These are phyloP conservation scores for Eugenia klotzschiana DNA, from an alignment of 441 rosid genomes.

Conservation along the genomic window DNA sequence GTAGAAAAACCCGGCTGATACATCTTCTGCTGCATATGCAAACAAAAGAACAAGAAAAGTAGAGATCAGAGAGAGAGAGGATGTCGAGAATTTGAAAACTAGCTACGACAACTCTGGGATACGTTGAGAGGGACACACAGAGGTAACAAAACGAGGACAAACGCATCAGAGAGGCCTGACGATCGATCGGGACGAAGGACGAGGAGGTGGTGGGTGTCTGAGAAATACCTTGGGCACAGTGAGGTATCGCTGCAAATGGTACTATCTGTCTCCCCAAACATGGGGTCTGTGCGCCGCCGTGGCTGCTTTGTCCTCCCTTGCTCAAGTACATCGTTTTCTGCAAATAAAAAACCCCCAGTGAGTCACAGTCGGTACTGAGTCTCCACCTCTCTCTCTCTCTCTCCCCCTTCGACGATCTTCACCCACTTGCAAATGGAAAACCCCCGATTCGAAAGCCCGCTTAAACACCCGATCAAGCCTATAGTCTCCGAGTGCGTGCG, in stretches of 20 bases:
- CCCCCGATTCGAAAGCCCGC: not conserved
- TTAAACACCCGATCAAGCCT: not conserved
- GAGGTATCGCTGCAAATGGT: not conserved
- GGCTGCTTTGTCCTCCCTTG: not conserved
- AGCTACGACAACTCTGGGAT: not conserved
- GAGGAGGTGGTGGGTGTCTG: not conserved
- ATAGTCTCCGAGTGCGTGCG: not conserved
- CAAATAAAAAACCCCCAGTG: not conserved
- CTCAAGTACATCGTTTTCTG: not conserved
- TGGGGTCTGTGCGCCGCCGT: not conserved
- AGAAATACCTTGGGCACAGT: not conserved
- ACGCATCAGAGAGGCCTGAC: not conserved
- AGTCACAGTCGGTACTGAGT: not conserved
- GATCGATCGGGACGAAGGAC: not conserved
- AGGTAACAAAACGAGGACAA: not conserved
- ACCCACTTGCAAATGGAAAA: not conserved
- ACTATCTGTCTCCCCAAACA: not conserved
- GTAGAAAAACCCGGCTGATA: slow-evolving; percentile 38
- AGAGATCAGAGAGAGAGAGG: not conserved
- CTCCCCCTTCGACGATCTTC: not conserved
- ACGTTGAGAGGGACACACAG: not conserved
- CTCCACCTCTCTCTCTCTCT: not conserved
- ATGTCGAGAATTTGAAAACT: not conserved
- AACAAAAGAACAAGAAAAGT: not conserved
- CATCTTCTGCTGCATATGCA: not conserved